These are phyloP conservation scores for Phycomyces blakesleeanus DNA, from an alignment of 192 early-diverging fungal genomes.

Conservation along the genomic window DNA sequence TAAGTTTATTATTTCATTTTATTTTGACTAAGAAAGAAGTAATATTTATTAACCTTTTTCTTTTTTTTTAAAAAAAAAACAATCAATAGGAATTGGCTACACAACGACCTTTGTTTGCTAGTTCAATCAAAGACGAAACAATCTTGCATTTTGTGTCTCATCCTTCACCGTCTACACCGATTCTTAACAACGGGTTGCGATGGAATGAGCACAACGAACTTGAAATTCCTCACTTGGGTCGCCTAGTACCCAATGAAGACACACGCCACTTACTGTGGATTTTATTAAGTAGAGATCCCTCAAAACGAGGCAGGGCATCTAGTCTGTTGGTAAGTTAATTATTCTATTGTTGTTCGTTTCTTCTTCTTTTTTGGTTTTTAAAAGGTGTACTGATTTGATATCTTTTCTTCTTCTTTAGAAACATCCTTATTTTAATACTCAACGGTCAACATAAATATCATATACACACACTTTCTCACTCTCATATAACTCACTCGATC, in stretches of 20 bases:
- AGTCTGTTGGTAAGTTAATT: constrained; percentile 41
- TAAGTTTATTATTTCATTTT: no score
- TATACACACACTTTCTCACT: no score
- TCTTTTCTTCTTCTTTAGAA: neutral
- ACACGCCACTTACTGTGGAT: constrained; percentile 38
- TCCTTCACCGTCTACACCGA: constrained; percentile 43
- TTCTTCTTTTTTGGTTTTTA: neutral
- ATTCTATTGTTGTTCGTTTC: no score
- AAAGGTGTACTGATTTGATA: neutral
- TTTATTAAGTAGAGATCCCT: constrained; percentile 38
- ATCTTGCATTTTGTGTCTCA: constrained; percentile 48
- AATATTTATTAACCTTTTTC: neutral
- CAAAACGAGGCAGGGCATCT: constrained; percentile 35
- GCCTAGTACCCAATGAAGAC: constrained; percentile 30
- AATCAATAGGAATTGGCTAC: constrained; percentile 40
- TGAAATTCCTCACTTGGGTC: constrained; percentile 42
- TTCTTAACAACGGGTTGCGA: constrained; percentile 39
- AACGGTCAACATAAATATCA: no score
- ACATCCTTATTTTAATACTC: constrained; percentile 9
- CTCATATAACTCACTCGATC: no score
- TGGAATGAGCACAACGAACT: constrained; percentile 40
- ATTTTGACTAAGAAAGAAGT: no score
- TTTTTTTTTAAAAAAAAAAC: no score
- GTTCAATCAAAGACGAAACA: constrained; percentile 41
- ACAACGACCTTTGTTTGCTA: constrained; percentile 39